Evolutionary conservation across 2,329 filamentous ascomycete genomes (phyloP), one percentile per base, ranked within the genome.

Genomic region (Fusarium newnesense): DNA sequence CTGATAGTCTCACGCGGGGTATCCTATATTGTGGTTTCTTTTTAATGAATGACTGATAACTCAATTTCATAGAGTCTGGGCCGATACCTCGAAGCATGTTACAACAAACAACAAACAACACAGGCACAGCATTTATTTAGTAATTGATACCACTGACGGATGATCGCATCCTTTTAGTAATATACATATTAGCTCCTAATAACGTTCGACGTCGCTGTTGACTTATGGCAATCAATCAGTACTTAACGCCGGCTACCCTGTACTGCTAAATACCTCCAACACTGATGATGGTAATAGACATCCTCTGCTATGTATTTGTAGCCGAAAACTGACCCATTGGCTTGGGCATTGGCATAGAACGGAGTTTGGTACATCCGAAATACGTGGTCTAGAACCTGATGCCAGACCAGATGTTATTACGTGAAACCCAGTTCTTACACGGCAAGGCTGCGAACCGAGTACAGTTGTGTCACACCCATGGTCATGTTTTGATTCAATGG

Each of bases 1-100:
- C 21, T 42, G 30, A 42, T 50, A n/a, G 59, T 43, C 19, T 66
- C 42, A 53, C 68, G 69, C 61, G 69, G 73, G 66, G 73, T 60
- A 58, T 37, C 36, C 21, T 46, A n/a, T 12, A 19, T 32, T 9
- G 15, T 36, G 16, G 3, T 19, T 34, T 34, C 16, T 34, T 26
- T 15, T 36, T 19, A 16, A 52, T 34, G 18, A 9, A 26, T 37
- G n/a, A 37, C 13, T 53, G 24, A 26, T 34, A 15, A 21, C n/a
- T 37, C 49, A 21, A 37, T 21, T 26, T 26, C 24, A 9, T 11
- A 53, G 18, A 28, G 32, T 37, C 19, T 6, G 13, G 26, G 49
- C 32, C 32, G 15, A 53, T 36, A 12, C 32, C 32, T 53, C 24
- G 49, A 37, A 21, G 9, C 12, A 26, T 21, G 18, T 7, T 13